These are phyloP conservation scores for Geum urbanum DNA, from an alignment of 306 rosid species.

Conservation along the genomic window DNA sequence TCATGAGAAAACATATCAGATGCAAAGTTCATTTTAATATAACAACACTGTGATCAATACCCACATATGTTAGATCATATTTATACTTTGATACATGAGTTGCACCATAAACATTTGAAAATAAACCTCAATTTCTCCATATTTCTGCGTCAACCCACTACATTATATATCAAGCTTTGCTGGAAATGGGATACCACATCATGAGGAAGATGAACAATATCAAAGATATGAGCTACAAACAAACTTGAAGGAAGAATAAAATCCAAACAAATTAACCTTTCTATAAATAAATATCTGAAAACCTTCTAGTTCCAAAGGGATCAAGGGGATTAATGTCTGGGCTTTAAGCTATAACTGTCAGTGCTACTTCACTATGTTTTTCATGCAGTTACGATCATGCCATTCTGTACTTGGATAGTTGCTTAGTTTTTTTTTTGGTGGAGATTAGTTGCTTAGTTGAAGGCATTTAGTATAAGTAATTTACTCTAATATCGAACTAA, in stretches of 20 bases:
- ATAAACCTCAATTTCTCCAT: not conserved
- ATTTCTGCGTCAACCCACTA: not conserved
- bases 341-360: not conserved
- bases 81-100: not conserved
- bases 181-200: not conserved
- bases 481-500: not conserved
- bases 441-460: no score
- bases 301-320: not conserved
- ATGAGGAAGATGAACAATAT: not conserved
- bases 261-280: not conserved
- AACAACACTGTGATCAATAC: not conserved
- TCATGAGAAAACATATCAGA: conserved; percentile 2
- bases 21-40: not conserved
- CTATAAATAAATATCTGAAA: not conserved
- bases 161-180: not conserved
- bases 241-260: not conserved
- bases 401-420: no score
- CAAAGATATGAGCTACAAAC: not conserved
- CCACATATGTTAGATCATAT: not conserved
- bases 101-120: not conserved
- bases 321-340: not conserved
- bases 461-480: not conserved
- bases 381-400: not conserved
- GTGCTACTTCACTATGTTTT: not conserved
- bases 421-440: no score